These are phyloP conservation scores for Apiospora sp. DNA, from an alignment of 2,329 filamentous ascomycete species.

Conservation along the genomic window DNA sequence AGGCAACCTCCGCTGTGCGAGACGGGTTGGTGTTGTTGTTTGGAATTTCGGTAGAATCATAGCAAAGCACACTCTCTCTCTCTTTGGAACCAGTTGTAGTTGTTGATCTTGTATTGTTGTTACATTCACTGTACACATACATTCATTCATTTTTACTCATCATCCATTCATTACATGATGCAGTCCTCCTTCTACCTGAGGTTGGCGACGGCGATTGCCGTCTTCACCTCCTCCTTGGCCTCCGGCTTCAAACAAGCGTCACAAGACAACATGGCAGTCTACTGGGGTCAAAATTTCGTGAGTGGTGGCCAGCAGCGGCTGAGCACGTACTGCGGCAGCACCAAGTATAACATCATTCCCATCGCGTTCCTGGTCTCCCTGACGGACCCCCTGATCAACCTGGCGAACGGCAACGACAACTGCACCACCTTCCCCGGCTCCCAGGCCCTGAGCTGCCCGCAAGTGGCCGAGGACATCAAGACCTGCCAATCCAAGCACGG, in stretches of 20 bases:
- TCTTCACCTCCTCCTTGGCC: constrained; percentile 32
- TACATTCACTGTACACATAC: too few species aligned
- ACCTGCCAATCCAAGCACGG: constrained; percentile 66
- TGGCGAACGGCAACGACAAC: constrained; percentile 67
- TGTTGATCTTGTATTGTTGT: too few species aligned
- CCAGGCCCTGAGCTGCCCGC: constrained; percentile 66
- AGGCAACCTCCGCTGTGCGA: background rate
- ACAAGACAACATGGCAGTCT: constrained; percentile 65
- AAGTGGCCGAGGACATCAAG: constrained; percentile 66
- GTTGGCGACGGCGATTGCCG: background rate
- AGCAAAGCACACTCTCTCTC: background rate
- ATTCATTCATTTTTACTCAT: background rate
- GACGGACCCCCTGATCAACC: constrained; percentile 63
- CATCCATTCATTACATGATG: background rate
- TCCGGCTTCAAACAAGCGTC: constrained; percentile 56
- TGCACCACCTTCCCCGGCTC: constrained; percentile 67
- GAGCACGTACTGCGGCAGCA: constrained; percentile 65
- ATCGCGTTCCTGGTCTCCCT: constrained; percentile 70
- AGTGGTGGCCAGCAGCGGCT: constrained; percentile 62
- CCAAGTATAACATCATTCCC: constrained; percentile 64
- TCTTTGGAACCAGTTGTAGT: too few species aligned
- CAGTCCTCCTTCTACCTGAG: background rate
- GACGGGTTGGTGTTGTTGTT: background rate
- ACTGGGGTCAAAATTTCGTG: constrained; percentile 76
- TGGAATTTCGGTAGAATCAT: background rate